Percentiles rank a stretch among this genome's conserved stretches.
Evolutionary conservation across 2,329 filamentous ascomycete genomes (phyloP).

Genomic region (Mycosphaerella arachidis): DNA sequence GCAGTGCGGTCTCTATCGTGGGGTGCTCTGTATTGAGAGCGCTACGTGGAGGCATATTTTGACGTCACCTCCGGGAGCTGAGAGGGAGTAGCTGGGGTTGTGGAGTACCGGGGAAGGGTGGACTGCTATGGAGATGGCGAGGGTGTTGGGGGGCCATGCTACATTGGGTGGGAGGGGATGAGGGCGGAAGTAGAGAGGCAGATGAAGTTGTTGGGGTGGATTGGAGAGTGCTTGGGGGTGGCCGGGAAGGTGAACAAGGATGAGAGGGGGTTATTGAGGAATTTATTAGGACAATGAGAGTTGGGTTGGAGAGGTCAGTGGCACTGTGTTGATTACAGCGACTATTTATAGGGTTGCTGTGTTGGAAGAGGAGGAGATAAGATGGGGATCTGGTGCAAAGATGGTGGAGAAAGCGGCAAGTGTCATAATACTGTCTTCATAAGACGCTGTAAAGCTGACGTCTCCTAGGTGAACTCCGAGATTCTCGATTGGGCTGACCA

Average conservation of each 20-base stretch:
- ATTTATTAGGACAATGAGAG: constrained; percentile 6
- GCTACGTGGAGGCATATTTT: constrained; percentile 48
- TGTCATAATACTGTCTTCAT: neutral
- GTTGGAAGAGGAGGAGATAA: neutral
- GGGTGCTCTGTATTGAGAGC: too few relatives aligned
- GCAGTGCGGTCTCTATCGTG: constrained; percentile 45
- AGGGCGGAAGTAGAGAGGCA: constrained; percentile 7
- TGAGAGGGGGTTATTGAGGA: constrained; percentile 25
- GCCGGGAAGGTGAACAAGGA: constrained; percentile 27
- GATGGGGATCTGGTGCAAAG: neutral
- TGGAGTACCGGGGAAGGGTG: constrained; percentile 50
- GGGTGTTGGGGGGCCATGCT: constrained; percentile 46
- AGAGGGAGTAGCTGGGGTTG: constrained; percentile 34
- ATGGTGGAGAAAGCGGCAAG: neutral
- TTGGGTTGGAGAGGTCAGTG: constrained; percentile 4
- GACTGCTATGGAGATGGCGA: constrained; percentile 45
- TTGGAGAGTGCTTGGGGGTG: constrained; percentile 38
- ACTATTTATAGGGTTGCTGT: constrained; percentile 2
- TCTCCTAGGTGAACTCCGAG: constrained; percentile 5
- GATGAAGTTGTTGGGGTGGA: constrained; percentile 30
- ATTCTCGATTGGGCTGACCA: constrained; percentile 39
- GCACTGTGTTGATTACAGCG: neutral
- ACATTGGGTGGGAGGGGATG: constrained; percentile 31
- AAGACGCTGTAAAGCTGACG: neutral
- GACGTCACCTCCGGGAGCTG: constrained; percentile 24